These are phyloP conservation scores for Lagenaria siceraria DNA, from an alignment of 306 rosid genomes.

Conservation along the genomic window DNA sequence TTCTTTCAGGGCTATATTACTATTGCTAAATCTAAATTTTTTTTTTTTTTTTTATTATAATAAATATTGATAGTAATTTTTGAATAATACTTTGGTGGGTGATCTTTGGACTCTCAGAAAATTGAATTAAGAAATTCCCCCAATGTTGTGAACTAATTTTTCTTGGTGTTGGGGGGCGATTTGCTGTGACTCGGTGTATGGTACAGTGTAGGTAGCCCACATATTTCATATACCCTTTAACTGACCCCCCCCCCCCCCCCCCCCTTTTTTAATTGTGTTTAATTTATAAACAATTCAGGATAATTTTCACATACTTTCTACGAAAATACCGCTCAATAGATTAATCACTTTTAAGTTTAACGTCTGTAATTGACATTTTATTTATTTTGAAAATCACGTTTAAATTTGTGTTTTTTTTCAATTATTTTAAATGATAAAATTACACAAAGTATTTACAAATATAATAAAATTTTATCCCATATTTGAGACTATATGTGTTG, in stretches of 20 bases:
- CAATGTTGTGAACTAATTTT: background rate
- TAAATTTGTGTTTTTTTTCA: too few relatives aligned
- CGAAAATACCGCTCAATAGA: background rate
- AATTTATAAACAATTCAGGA: background rate
- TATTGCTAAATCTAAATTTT: background rate
- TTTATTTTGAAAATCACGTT: too few relatives aligned
- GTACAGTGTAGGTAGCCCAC: conserved; percentile 4
- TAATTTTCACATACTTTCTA: background rate
- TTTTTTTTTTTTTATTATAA: background rate
- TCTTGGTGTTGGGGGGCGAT: background rate
- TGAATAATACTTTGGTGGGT: background rate
- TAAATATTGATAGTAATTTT: background rate
- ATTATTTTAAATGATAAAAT: too few relatives aligned
- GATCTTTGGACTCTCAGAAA: background rate
- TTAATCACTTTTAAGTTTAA: too few relatives aligned
- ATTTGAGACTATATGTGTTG: too few relatives aligned
- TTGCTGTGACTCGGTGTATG: conserved; percentile 6
- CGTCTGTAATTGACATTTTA: too few relatives aligned
- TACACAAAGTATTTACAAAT: too few relatives aligned
- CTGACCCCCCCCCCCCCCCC: too few relatives aligned
- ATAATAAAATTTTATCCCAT: too few relatives aligned
- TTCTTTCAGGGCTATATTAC: background rate
- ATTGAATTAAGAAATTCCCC: background rate
- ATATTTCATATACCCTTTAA: background rate
- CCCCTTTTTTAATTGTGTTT: background rate